Base-by-base conservation (phyloP, 306 rosid genomes). In the Sicyos edulis region DNA sequence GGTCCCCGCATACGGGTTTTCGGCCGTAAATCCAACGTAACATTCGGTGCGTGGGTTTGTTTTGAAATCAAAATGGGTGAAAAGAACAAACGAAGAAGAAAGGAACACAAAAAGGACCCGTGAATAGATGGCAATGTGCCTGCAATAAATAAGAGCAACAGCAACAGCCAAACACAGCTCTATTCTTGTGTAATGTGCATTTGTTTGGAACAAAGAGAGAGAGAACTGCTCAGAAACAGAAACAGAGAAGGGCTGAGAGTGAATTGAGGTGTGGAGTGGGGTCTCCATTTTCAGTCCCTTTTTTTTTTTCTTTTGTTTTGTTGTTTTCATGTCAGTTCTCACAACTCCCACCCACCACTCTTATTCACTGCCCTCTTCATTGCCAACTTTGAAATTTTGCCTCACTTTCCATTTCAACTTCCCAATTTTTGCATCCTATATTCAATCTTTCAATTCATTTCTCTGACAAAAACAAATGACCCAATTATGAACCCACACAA, bases 251-350 rank as follows among this genome's bases (percentile, higher is more conserved):
- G 53, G 70, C 53, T 64, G 70, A 64, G 70, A 32, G 53, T 63
- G 70, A 37, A 21, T 52, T 40, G 34, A 66, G 71, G 54, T 20
- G 34, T 20, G 34, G 56, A 49, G 72, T 68, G 72, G 72, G 72
- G 72, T 68, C 72, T 68, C 72, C 55, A 45, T 68, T 68, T 49
- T 49, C 56, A 21, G 21, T 13, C 42, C 72, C 37, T 32, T 32
- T 32, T 37, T 37, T 37, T 47, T 65, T 16, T 67, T 67, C 21
- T 22, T 67, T 67, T 67, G 57, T 68, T 68, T 15, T 49, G 40
- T 68, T 68, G 42, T 45, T 68, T 47, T 68, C 72, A 68, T 13
- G 56, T 49, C 72, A 68, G 72, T 49, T 49, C 72, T 6, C 57
- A 20, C 72, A 67, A 66, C 55, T 66, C 72, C 70, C 64, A 58